A percentile compares a stretch with the other conserved stretches of the same genome.
Conservation (phyloP, 2,329 filamentous ascomycete species). For the Aspergillus pseudonomiae region DNA sequence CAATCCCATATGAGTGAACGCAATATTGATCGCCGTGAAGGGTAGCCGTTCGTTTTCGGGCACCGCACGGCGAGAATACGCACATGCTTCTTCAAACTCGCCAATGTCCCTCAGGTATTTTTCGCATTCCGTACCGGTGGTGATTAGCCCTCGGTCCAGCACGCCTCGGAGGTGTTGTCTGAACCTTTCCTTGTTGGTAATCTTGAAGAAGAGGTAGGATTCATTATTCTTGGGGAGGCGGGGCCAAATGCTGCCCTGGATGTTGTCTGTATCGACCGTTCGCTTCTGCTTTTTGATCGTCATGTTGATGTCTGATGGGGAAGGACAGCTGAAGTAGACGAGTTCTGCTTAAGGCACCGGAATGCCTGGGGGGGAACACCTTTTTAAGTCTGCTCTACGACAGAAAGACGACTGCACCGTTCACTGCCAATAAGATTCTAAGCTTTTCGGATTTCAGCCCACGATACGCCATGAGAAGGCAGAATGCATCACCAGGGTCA, state of each 20-base stretch:
- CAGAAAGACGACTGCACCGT: neutral
- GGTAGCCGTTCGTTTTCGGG: neutral
- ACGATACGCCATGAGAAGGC: neutral
- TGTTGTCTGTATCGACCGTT: conserved; percentile 14
- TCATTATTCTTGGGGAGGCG: conserved; percentile 18
- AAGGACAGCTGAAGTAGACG: neutral
- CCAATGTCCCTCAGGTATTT: conserved; percentile 1
- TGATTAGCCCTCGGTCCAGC: conserved; percentile 9
- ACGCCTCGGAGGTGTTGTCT: conserved; percentile 11
- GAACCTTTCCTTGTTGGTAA: conserved; percentile 19
- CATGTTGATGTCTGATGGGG: neutral
- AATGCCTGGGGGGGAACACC: neutral
- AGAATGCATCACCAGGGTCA: neutral
- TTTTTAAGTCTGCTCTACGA: neutral
- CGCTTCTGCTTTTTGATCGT: neutral
- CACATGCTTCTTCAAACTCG: conserved; percentile 7
- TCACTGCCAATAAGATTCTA: neutral
- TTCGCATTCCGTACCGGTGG: conserved; percentile 20
- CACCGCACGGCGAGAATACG: neutral
- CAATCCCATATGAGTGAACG: conserved; percentile 18
- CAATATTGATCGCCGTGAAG: conserved; percentile 17
- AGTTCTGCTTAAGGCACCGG: neutral
- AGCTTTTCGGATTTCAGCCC: neutral
- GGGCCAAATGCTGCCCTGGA: conserved; percentile 20
- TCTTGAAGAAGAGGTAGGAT: conserved; percentile 23